Evolutionary conservation across 176 grass and related monocot species (phyloP), one percentile per base, ranked within the genome.

Genomic region (Oryza nivara): DNA sequence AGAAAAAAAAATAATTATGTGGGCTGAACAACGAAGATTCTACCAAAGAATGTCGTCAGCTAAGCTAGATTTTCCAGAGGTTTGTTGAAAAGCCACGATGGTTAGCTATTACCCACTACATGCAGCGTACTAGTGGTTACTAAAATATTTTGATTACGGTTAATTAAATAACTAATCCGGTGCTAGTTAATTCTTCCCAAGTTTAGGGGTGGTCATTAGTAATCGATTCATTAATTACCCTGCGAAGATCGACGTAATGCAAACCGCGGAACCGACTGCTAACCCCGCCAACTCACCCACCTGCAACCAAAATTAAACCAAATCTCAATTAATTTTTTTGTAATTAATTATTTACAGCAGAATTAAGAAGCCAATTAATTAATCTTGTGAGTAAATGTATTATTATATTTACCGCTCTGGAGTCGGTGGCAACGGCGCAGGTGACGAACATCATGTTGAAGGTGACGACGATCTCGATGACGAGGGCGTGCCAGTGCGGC

Each of bases 401-500:
- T 36, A 36, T 36, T 5, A 36, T 88, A 8, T 20, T 88, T 61
- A 98, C 97, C 56, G 97, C 97, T 90, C 83, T 99, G 2, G 97
- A 92, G 52, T 99, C 97, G 1, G 97, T 99, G 1, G 97, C 97
- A 34, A 99, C 97, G 34, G 97, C 97, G 71, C 89, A 83, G 43
- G 97, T 99, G 75, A 99, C 93, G 68, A 99, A 99, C 97, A 99
- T 99, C 97, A 99, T 99, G 86, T 74, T 83, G 68, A 99, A 99
- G 28, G 97, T 99, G 65, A 99, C 93, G 10, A 99, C 86, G 67
- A 93, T 88, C 86, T 99, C 97, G 71, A 96, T 67, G 75, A 94
- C 14, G 26, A 99, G 87, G 1, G 97, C 93, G 11, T 96, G 94
- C 88, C 86, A 87, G 54, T 93, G 91, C 23, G 91, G 83, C 2